phyloP scores from a whole-genome alignment of 129 eudicot species.

The Chrysanthemum makinoi region DNA sequence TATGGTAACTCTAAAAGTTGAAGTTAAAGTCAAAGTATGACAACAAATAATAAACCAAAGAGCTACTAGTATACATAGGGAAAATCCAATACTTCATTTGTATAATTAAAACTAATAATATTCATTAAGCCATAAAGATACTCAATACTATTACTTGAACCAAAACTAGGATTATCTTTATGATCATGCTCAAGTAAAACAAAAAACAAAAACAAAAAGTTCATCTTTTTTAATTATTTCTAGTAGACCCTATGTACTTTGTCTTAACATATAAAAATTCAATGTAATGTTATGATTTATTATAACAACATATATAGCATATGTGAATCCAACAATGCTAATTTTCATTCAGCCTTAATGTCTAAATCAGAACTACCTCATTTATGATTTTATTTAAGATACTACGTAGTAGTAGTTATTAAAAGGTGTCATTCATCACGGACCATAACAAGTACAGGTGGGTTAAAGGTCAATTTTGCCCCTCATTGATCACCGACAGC shows the following conservation, averaged over 20 bases:
- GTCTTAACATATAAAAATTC: background rate
- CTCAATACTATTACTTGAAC: too few relatives aligned
- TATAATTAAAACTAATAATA: background rate
- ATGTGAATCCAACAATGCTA: background rate
- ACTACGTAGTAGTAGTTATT: slow-evolving; percentile 11
- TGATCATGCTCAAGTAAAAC: background rate
- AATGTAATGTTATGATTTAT: background rate
- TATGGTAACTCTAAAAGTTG: background rate
- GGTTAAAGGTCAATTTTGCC: slow-evolving; percentile 34
- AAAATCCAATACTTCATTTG: background rate
- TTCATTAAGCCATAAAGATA: background rate
- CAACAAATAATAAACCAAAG: background rate
- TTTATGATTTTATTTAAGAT: slow-evolving; percentile 26
- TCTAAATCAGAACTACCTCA: slow-evolving; percentile 34
- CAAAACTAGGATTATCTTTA: background rate
- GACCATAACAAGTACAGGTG: slow-evolving; percentile 24
- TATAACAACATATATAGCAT: background rate
- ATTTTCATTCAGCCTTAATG: slow-evolving; percentile 3
- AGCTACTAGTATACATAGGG: too few relatives aligned
- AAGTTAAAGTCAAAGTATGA: background rate
- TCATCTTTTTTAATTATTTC: background rate
- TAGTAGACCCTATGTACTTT: background rate
- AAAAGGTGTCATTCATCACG: slow-evolving; percentile 36
- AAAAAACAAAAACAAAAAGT: background rate
- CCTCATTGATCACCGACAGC: slow-evolving; percentile 46